These are phyloP conservation scores for Lophiostoma macrostomum DNA, from an alignment of 495 filamentous ascomycete genomes.

Conservation along the genomic window DNA sequence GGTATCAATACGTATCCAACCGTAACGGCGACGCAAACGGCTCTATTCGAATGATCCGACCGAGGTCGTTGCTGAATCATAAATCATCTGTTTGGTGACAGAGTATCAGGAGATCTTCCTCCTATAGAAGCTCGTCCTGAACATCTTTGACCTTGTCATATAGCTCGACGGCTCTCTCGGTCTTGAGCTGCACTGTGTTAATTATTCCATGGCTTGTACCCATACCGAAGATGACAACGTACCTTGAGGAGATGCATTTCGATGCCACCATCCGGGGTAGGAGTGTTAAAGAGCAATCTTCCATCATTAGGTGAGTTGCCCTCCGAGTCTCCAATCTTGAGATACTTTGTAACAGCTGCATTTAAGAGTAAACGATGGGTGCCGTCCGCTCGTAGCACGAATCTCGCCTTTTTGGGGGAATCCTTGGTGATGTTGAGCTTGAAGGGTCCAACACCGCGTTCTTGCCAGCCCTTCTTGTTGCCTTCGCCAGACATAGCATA, in stretches of 20 bases:
- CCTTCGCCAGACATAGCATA: conserved; percentile 54
- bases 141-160: conserved; percentile 3
- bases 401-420: conserved; percentile 45
- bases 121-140: too few species aligned
- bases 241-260: conserved; percentile 18
- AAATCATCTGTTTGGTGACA: too few species aligned
- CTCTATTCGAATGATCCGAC: too few species aligned
- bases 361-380: conserved; percentile 85
- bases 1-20: too few species aligned
- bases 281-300: conserved; percentile 10
- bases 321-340: conserved; percentile 12
- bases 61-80: too few species aligned
- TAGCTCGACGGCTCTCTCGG: conserved; percentile 4
- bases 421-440: conserved; percentile 61
- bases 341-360: conserved; percentile 66
- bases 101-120: too few species aligned
- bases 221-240: not conserved
- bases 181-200: conserved; percentile 1
- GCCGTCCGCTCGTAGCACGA: conserved; percentile 86
- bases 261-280: conserved; percentile 8
- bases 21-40: too few species aligned
- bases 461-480: conserved; percentile 74
- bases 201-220: not conserved
- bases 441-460: conserved; percentile 76
- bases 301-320: conserved; percentile 8